These are phyloP conservation scores for Coemansia pectinata DNA, from an alignment of 192 early-diverging fungal species.

Conservation along the genomic window DNA sequence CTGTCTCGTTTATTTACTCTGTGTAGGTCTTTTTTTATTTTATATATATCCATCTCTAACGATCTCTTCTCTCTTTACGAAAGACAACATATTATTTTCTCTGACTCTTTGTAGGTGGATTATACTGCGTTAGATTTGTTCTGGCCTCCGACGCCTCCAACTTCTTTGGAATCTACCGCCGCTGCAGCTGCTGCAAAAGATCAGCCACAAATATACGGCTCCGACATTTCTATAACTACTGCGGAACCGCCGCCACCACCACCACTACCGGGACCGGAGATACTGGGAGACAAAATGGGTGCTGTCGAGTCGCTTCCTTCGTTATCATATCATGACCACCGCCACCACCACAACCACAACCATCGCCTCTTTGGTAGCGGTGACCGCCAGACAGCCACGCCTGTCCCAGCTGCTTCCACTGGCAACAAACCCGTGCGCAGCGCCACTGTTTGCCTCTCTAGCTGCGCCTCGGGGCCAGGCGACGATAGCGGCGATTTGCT, in stretches of 20 bases:
- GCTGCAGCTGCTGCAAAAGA: background rate
- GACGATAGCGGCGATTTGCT: background rate
- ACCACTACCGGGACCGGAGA: background rate
- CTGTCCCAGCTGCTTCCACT: background rate
- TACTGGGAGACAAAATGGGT: slow-evolving; percentile 19
- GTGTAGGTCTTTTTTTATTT: background rate
- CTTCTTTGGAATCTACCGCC: background rate
- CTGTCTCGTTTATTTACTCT: background rate
- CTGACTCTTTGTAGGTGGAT: slow-evolving; percentile 17
- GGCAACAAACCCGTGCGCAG: slow-evolving; percentile 7
- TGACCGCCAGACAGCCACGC: background rate
- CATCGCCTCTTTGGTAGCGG: slow-evolving; percentile 10
- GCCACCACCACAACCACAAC: background rate
- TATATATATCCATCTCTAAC: background rate
- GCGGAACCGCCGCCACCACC: background rate
- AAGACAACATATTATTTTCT: background rate
- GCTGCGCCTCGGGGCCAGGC: background rate
- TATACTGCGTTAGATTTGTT: slow-evolving; percentile 25
- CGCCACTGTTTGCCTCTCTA: slow-evolving; percentile 17
- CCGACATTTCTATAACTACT: background rate
- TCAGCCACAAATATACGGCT: background rate
- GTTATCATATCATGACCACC: slow-evolving; percentile 13
- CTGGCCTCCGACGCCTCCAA: background rate
- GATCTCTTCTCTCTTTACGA: background rate
- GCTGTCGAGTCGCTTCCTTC: slow-evolving; percentile 42